Percentiles rank a stretch among this genome's conserved stretches.
phyloP scores from a whole-genome alignment of 1,284 basidiomycete genomes.

The Rhodotorula sp. region DNA sequence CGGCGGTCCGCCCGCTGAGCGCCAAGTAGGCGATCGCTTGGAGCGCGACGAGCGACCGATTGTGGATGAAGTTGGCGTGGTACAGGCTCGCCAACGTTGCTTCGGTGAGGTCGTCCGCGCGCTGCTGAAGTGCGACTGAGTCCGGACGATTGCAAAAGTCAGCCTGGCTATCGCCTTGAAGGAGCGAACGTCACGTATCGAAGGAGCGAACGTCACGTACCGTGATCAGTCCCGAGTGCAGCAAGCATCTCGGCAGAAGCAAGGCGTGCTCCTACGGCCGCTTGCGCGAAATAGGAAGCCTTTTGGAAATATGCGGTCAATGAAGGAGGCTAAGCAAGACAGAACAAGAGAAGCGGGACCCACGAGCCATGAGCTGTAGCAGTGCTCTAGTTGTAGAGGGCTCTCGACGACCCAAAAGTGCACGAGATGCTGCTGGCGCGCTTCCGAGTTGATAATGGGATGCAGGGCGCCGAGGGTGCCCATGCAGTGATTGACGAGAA shows the following conservation, averaged over 20 bases:
- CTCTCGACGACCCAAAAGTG: not conserved
- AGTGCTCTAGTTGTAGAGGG: not conserved
- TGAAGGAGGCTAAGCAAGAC: not conserved
- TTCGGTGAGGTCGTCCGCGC: not conserved
- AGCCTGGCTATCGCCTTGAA: not conserved
- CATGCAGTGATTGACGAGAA: not conserved
- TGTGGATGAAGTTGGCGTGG: not conserved
- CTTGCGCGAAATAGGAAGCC: not conserved
- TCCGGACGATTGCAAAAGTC: not conserved
- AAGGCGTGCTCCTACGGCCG: not conserved
- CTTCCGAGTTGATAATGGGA: not conserved
- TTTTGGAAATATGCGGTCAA: not conserved
- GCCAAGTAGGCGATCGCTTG: not conserved
- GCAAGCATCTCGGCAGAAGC: not conserved
- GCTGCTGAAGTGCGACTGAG: not conserved
- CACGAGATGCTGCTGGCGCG: not conserved
- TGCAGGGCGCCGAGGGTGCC: not conserved
- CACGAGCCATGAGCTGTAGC: conserved; percentile 1
- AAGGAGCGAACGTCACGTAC: not conserved
- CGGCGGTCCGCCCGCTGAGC: not conserved
- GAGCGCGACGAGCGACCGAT: not conserved
- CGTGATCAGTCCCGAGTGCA: not conserved
- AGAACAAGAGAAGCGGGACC: not conserved
- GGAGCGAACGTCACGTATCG: not conserved
- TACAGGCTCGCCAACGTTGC: not conserved